phyloP scores from a whole-genome alignment of 2,329 filamentous ascomycete genomes.

The Chaetoscypha palmicola region DNA sequence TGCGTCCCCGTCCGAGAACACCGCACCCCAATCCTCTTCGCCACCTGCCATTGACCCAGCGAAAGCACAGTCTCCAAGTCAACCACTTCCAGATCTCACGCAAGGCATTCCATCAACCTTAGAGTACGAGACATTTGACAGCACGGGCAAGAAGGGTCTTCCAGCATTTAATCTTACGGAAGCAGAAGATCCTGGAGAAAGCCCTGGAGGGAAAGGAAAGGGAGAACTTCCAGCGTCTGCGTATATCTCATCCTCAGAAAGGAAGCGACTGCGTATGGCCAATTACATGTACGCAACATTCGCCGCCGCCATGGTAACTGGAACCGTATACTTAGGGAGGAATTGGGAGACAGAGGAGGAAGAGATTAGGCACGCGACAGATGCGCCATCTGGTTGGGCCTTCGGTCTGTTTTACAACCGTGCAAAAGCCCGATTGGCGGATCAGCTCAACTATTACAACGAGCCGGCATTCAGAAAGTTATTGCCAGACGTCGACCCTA shows the following conservation, averaged over 20 bases:
- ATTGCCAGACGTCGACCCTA: slow-evolving; percentile 72
- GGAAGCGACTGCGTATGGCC: slow-evolving; percentile 67
- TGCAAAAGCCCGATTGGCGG: slow-evolving; percentile 64
- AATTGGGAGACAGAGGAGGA: slow-evolving; percentile 79
- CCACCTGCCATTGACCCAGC: slow-evolving; percentile 34
- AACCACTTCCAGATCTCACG: slow-evolving; percentile 82
- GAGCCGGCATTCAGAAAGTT: slow-evolving; percentile 93
- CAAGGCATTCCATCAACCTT: slow-evolving; percentile 90
- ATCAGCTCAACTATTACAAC: slow-evolving; percentile 85
- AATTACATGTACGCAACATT: slow-evolving; percentile 64
- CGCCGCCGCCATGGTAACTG: slow-evolving; percentile 44
- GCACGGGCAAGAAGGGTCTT: slow-evolving; percentile 21
- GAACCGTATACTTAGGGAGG: slow-evolving; percentile 66
- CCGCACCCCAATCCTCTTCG: slow-evolving; percentile 28
- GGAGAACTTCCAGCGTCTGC: slow-evolving; percentile 67
- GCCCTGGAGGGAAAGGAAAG: slow-evolving; percentile 46
- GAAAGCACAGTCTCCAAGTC: slow-evolving; percentile 43
- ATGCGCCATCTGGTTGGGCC: slow-evolving; percentile 75
- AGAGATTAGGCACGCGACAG: slow-evolving; percentile 51
- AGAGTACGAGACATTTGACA: slow-evolving; percentile 61
- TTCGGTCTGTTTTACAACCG: slow-evolving; percentile 72
- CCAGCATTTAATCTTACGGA: slow-evolving; percentile 44
- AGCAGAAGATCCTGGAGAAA: slow-evolving; percentile 32
- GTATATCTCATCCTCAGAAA: slow-evolving; percentile 87
- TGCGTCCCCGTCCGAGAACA: slow-evolving; percentile 31